Evolutionary conservation across 2,329 filamentous ascomycete genomes (phyloP).

Genomic region (Aureobasidium sp.): DNA sequence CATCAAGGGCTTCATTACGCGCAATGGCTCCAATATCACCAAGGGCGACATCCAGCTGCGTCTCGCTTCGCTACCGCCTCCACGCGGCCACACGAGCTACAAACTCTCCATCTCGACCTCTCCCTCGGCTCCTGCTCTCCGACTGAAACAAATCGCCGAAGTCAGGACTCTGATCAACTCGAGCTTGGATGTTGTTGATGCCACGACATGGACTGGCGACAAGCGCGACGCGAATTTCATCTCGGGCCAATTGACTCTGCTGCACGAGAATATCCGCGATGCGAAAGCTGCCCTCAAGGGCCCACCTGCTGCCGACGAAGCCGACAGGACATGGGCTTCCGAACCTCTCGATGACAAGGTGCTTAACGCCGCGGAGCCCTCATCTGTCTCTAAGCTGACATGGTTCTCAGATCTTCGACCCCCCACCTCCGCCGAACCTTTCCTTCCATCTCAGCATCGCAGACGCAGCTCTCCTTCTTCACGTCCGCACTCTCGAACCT

Average conservation of each 20-base stretch:
- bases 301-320: slow-evolving; percentile 30
- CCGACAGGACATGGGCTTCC: slow-evolving; percentile 48
- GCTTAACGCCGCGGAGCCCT: not conserved
- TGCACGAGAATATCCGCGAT: slow-evolving; percentile 54
- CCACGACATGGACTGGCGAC: slow-evolving; percentile 66
- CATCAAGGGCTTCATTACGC: slow-evolving; percentile 48
- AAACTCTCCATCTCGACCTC: slow-evolving; percentile 45
- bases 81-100: slow-evolving; percentile 43
- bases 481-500: slow-evolving; percentile 61
- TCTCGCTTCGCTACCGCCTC: slow-evolving; percentile 57
- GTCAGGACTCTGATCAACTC: slow-evolving; percentile 73
- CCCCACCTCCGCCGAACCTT: slow-evolving; percentile 55
- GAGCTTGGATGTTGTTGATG: slow-evolving; percentile 72
- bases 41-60: slow-evolving; percentile 78
- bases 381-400: not conserved
- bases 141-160: slow-evolving; percentile 61
- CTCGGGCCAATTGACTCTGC: slow-evolving; percentile 48
- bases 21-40: slow-evolving; percentile 81
- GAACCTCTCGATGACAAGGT: slow-evolving; percentile 50
- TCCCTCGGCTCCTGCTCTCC: slow-evolving; percentile 48
- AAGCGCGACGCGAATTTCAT: slow-evolving; percentile 50
- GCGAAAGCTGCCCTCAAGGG: slow-evolving; percentile 53
- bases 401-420: slow-evolving; percentile 41
- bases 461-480: slow-evolving; percentile 49
- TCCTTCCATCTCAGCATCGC: slow-evolving; percentile 56